Base-by-base conservation (phyloP, 2,329 filamentous ascomycete genomes). In the Dendryphion nanum region DNA sequence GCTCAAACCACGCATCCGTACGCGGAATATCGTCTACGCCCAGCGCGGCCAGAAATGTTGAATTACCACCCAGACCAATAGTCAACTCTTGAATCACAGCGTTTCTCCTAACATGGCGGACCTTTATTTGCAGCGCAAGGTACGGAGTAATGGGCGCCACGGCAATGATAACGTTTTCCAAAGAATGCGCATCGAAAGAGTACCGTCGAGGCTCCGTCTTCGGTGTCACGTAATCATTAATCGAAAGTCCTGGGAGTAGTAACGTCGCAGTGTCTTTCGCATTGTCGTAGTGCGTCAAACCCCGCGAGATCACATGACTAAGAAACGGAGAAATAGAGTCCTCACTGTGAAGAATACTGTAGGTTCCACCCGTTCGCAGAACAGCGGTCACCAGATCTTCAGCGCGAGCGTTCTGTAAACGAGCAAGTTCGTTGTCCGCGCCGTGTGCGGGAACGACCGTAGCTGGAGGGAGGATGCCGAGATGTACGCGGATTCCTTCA, bases 1-100 rank as follows among this genome's bases (percentile, higher is more conserved):
- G 35, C 37, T 55, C 51, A 32, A 51, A 55, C 51, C 51, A 55
- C 10, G 50, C 50, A 21, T 55, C 50, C 4, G 44, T 51, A 7
- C 50, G 30, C 6, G 51, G 51, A 7, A 53, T 41, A 36, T 55
- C 51, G 1, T 44, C 41, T 2, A 51, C 32, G 3, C 47, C 43
- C 21, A 55, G 18, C 29, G 41, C 33, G 6, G 48, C 50, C 13
- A 38, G 18, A 28, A 55, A 55, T 14, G 48, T 44, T 8, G 42
- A 40, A 18, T 50, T 51, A 2, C 51, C 46, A 3, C 46, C 37
- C 2, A 37, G 23, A 5, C 51, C 51, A 19, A 55, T 44, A 10
- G 40, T 31, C 12, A 47, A 35, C 31, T 53, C 48, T 12, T 35
- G 38, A 10, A 55, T n/a, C 5, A 53, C 40, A n/a, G 18, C 30